phyloP scores from a whole-genome alignment of 2,329 filamentous ascomycete genomes.

The Botrytis porri region DNA sequence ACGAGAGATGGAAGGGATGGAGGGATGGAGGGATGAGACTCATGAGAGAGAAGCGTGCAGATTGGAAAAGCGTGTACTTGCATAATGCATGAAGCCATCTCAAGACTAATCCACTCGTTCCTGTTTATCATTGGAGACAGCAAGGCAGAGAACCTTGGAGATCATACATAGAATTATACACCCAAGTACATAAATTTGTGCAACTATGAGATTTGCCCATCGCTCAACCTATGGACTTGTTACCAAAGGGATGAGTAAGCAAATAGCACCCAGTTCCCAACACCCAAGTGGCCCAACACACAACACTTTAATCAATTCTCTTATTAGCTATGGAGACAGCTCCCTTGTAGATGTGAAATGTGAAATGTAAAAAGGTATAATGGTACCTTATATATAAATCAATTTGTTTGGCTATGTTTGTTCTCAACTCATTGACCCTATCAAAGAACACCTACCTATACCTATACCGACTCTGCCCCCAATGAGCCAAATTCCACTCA shows the following conservation, averaged over 20 bases:
- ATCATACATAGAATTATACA: not conserved
- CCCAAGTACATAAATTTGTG: not conserved
- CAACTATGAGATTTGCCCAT: not conserved
- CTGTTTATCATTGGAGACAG: slow-evolving; percentile 10
- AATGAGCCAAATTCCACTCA: not conserved
- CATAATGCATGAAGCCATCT: slow-evolving; percentile 1
- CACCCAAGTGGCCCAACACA: too few relatives aligned
- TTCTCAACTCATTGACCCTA: not conserved
- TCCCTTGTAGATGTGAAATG: too few relatives aligned
- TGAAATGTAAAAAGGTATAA: not conserved
- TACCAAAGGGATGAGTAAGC: not conserved
- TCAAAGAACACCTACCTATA: not conserved
- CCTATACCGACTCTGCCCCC: too few relatives aligned
- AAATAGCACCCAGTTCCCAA: not conserved
- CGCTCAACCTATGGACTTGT: not conserved
- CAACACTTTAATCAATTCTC: not conserved
- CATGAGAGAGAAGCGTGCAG: not conserved
- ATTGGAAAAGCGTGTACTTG: not conserved
- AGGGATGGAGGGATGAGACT: not conserved
- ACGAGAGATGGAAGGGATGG: not conserved
- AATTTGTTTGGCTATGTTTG: not conserved
- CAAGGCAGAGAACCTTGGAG: not conserved
- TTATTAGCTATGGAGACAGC: not conserved
- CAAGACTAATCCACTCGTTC: not conserved
- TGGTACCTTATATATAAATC: not conserved